These are phyloP conservation scores for Tuber indicum DNA, from an alignment of 495 filamentous ascomycete species.

Conservation along the genomic window DNA sequence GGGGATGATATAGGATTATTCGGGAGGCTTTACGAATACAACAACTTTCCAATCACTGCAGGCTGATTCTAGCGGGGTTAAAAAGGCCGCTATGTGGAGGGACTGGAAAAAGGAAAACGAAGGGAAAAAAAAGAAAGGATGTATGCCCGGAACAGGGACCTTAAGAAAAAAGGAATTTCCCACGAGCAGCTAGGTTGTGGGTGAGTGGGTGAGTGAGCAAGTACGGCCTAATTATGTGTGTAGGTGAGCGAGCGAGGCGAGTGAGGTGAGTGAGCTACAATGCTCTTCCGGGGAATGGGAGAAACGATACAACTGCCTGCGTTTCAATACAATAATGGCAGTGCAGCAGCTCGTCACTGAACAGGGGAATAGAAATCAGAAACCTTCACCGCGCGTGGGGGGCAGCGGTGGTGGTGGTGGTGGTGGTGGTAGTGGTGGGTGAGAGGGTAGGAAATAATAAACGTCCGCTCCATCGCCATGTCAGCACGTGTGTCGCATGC, in stretches of 20 bases:
- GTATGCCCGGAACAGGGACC: not conserved
- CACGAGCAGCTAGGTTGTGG: not conserved
- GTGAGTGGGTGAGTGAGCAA: not conserved
- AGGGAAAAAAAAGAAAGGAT: not conserved
- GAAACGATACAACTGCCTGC: constrained; percentile 12
- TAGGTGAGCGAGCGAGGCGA: not conserved
- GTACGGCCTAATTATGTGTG: not conserved
- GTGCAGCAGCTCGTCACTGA: constrained; percentile 22
- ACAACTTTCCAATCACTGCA: not conserved
- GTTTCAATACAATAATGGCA: constrained; percentile 22
- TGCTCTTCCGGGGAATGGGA: constrained; percentile 3
- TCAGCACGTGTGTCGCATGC: constrained; percentile 14
- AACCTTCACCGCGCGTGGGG: constrained; percentile 13
- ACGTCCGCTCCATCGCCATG: constrained; percentile 12
- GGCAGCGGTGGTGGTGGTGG: not conserved
- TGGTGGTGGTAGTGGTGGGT: constrained; percentile 10
- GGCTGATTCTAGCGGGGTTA: not conserved
- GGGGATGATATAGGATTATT: not conserved
- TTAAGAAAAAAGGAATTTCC: not conserved
- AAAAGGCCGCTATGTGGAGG: not conserved
- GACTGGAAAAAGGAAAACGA: constrained; percentile 4
- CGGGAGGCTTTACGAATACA: not conserved
- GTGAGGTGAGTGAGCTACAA: constrained; percentile 5
- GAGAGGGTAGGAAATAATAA: constrained; percentile 1
- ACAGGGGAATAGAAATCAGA: constrained; percentile 7